These are phyloP conservation scores for Saccharomyces hybrid DNA, from an alignment of 1,139 yeast genomes.

Conservation along the genomic window DNA sequence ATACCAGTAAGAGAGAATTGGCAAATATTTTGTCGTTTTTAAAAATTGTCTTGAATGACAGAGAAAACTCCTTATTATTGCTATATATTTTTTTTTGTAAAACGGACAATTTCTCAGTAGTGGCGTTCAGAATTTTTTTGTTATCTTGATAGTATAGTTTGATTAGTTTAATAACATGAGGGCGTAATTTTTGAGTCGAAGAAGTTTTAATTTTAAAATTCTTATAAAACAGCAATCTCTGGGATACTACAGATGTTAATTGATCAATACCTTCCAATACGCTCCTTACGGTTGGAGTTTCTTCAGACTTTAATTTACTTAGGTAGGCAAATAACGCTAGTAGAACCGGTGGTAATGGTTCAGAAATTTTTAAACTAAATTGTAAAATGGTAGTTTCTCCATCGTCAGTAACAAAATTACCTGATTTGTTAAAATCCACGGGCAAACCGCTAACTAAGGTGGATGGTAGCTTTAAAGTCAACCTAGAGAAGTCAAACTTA, in stretches of 20 bases:
- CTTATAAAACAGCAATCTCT: constrained; percentile 35
- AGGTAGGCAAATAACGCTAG: constrained; percentile 29
- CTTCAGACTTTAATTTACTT: constrained; percentile 25
- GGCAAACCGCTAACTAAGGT: constrained; percentile 17
- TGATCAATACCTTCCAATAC: constrained; percentile 36
- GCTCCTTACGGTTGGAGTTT: constrained; percentile 25
- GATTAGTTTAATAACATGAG: constrained; percentile 27
- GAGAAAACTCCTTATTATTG: constrained; percentile 32
- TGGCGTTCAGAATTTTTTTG: constrained; percentile 38
- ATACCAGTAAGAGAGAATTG: constrained; percentile 45
- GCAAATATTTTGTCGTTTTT: constrained; percentile 50
- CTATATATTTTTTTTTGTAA: constrained; percentile 45
- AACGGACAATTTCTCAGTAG: constrained; percentile 42
- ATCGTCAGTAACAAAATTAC: background rate
- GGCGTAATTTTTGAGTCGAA: constrained; percentile 7
- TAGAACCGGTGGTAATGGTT: constrained; percentile 25
- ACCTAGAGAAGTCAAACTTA: constrained; percentile 52
- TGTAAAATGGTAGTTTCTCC: background rate
- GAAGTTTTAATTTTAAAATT: constrained; percentile 11
- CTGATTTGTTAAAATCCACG: constrained; percentile 17
- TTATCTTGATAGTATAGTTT: constrained; percentile 41
- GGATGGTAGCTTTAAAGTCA: constrained; percentile 44
- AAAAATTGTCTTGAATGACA: constrained; percentile 49
- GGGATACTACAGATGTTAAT: constrained; percentile 44
- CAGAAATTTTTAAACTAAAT: constrained; percentile 1